Conservation (phyloP, 768 basidiomycete species). For the Mycena metata region DNA sequence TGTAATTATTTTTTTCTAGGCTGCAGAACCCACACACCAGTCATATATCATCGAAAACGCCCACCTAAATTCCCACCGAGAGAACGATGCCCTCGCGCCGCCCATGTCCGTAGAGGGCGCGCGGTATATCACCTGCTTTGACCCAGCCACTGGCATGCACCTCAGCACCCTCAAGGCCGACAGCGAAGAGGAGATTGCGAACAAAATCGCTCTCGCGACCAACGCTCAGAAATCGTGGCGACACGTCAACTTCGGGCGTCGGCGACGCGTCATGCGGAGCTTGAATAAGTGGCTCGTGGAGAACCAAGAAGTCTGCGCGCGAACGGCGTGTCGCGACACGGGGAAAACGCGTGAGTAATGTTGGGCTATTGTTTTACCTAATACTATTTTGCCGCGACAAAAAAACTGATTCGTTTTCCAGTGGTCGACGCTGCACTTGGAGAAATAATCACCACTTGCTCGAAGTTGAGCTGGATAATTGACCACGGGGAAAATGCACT, state of each 20-base stretch:
- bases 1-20: constrained; percentile 51
- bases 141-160: constrained; percentile 90
- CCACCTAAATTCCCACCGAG: constrained; percentile 74
- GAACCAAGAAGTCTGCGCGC: constrained; percentile 88
- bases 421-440: constrained; percentile 96
- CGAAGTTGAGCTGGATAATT: constrained; percentile 94
- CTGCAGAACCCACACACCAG: constrained; percentile 71
- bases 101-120: constrained; percentile 58
- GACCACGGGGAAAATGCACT: constrained; percentile 86
- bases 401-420: constrained; percentile 45
- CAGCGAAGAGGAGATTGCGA: constrained; percentile 74
- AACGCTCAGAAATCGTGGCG: constrained; percentile 82
- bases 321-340: constrained; percentile 92
- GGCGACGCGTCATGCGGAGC: constrained; percentile 87
- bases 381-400: not conserved
- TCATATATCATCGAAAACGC: constrained; percentile 69
- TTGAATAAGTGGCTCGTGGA: constrained; percentile 93
- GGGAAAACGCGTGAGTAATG: constrained; percentile 88
- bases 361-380: not conserved
- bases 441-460: constrained; percentile 94
- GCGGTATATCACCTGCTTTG: constrained; percentile 90
- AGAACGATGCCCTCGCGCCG: constrained; percentile 67
- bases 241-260: constrained; percentile 79
- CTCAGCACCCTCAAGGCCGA: constrained; percentile 85
- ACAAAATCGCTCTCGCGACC: constrained; percentile 77